Evolutionary conservation across 352 stramenopile species (phyloP).

Genomic region (Pilasporangium apinafurcum): DNA sequence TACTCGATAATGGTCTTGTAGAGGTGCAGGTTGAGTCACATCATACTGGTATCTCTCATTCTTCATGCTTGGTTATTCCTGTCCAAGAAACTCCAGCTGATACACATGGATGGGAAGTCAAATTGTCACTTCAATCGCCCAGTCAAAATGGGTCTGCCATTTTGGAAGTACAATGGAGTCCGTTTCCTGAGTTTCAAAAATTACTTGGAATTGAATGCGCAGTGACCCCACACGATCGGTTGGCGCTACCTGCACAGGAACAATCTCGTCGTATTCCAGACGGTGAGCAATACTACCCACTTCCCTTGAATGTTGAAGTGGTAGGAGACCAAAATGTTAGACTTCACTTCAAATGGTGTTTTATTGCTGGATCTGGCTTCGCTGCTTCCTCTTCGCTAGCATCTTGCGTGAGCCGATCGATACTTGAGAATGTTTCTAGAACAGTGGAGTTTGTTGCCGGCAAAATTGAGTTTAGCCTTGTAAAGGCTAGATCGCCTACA

Average conservation of each 20-base stretch:
- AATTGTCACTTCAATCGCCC: conserved; percentile 29
- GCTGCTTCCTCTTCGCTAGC: conserved; percentile 52
- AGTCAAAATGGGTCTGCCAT: conserved; percentile 7
- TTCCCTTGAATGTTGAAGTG: conserved; percentile 41
- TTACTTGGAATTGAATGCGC: conserved; percentile 47
- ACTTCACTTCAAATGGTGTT: conserved; percentile 64
- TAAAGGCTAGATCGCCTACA: background rate
- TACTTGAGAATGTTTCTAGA: conserved; percentile 56
- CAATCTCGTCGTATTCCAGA: conserved; percentile 1
- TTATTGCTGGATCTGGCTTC: conserved; percentile 52
- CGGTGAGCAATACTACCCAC: conserved; percentile 1
- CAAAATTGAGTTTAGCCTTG: conserved; percentile 43
- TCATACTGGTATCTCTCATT: conserved; percentile 33
- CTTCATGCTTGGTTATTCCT: conserved; percentile 54
- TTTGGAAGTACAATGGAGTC: conserved; percentile 57
- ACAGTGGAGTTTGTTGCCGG: conserved; percentile 42
- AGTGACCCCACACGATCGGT: conserved; percentile 19
- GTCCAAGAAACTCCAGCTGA: conserved; percentile 69
- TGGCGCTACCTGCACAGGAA: conserved; percentile 20
- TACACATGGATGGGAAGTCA: conserved; percentile 46
- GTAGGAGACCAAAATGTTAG: conserved; percentile 19
- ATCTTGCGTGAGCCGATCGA: conserved; percentile 61
- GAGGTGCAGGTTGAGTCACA: conserved; percentile 22
- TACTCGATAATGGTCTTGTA: conserved; percentile 1
- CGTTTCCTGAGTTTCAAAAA: conserved; percentile 30